These are phyloP conservation scores for Auricularia cornea DNA, from an alignment of 768 basidiomycete species.

Conservation along the genomic window DNA sequence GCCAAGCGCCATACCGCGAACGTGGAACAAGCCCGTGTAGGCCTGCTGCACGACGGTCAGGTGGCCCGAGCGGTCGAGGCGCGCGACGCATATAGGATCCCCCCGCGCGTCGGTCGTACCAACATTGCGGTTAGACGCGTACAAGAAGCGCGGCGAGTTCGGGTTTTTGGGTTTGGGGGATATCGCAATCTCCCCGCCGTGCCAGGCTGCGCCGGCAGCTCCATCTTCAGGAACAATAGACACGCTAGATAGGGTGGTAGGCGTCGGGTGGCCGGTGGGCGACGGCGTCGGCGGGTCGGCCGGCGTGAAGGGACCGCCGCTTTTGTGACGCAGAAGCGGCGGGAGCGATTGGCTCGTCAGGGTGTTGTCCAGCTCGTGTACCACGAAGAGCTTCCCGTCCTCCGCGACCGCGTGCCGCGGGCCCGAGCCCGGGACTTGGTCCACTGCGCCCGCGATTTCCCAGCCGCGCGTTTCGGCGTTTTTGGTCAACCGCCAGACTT, in stretches of 20 bases:
- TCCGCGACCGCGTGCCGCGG: conserved; percentile 10
- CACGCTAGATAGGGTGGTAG: not conserved
- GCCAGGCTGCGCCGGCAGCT: conserved; percentile 32
- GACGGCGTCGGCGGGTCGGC: not conserved
- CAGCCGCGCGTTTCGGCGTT: not conserved
- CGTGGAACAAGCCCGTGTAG: conserved; percentile 10
- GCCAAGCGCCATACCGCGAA: conserved; percentile 11
- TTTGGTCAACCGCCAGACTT: conserved; percentile 10
- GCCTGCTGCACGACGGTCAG: conserved; percentile 10
- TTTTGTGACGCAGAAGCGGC: not conserved
- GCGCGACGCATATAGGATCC: conserved; percentile 11
- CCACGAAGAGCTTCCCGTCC: conserved; percentile 10
- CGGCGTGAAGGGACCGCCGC: not conserved
- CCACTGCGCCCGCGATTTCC: conserved; percentile 5
- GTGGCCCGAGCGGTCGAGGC: not conserved
- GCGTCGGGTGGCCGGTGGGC: conserved; percentile 3
- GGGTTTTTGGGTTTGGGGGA: conserved; percentile 37
- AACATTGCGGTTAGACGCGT: conserved; percentile 12
- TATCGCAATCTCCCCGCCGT: conserved; percentile 57
- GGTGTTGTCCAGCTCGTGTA: conserved; percentile 14
- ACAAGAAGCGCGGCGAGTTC: conserved; percentile 30
- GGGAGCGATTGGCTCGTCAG: conserved; percentile 12
- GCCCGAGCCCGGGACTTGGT: conserved; percentile 7
- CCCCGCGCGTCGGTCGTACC: conserved; percentile 15
- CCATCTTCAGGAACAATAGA: conserved; percentile 22